Percentiles rank a stretch among this genome's conserved stretches.
These are phyloP conservation scores for Byssoonygena ceratinophila DNA, from an alignment of 2,329 filamentous ascomycete species.

Conservation along the genomic window DNA sequence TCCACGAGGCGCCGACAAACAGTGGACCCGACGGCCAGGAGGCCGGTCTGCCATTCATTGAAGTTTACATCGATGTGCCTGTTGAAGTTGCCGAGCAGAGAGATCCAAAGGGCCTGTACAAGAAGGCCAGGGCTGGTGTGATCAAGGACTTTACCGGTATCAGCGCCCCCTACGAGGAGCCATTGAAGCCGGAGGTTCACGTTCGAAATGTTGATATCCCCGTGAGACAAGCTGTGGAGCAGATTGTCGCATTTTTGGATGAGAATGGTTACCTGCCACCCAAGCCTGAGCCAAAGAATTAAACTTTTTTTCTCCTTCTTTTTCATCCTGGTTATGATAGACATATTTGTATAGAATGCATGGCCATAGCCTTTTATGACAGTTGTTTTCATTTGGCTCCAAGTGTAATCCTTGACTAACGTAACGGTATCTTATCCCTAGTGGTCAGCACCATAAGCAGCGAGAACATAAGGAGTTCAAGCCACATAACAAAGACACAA, in stretches of 20 bases:
- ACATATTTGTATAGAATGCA: conserved; percentile 12
- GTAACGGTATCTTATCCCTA: not conserved
- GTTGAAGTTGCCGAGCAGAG: conserved; percentile 87
- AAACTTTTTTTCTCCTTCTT: conserved; percentile 3
- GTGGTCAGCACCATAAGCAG: not conserved
- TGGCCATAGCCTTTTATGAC: conserved; percentile 4
- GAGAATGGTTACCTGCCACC: conserved; percentile 52
- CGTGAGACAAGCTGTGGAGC: conserved; percentile 76
- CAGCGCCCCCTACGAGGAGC: conserved; percentile 87
- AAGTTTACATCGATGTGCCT: conserved; percentile 86
- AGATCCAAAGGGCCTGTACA: conserved; percentile 95
- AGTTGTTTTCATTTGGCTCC: not conserved
- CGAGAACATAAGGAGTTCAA: not conserved
- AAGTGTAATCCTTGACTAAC: not conserved
- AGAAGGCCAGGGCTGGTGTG: conserved; percentile 84
- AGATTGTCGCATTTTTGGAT: conserved; percentile 71
- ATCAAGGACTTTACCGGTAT: conserved; percentile 98
- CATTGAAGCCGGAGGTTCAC: conserved; percentile 72
- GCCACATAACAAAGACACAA: not conserved
- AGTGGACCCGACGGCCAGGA: conserved; percentile 48
- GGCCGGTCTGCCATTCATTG: conserved; percentile 70
- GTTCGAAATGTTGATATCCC: conserved; percentile 71
- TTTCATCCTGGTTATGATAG: conserved; percentile 7
- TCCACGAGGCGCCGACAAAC: conserved; percentile 57
- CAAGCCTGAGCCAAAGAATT: conserved; percentile 23